A percentile compares a stretch with the other conserved stretches of the same genome.
These are phyloP conservation scores for Chamaecrista fasciculata DNA, from an alignment of 306 rosid genomes.

Conservation along the genomic window DNA sequence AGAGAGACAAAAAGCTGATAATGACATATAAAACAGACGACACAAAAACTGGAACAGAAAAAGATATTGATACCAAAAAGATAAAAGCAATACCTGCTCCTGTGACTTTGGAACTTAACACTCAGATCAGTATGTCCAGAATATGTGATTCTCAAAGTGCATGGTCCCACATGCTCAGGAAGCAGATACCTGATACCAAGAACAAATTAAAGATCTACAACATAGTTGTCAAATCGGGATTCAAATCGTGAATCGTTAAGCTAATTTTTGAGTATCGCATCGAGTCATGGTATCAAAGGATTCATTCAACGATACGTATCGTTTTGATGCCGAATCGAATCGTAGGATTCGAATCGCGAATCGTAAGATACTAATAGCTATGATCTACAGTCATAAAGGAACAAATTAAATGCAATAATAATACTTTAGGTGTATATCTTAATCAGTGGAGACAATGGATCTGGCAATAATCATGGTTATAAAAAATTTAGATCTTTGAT, in stretches of 20 bases:
- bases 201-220: slow-evolving; percentile 5
- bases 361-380: too few relatives aligned
- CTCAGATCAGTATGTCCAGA: slow-evolving; percentile 95
- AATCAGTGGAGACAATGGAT: background rate
- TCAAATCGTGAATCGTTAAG: too few relatives aligned
- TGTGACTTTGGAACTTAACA: slow-evolving; percentile 93
- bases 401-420: background rate
- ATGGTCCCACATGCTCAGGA: slow-evolving; percentile 76
- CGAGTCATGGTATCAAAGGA: too few relatives aligned
- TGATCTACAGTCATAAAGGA: slow-evolving; percentile 9
- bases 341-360: too few relatives aligned
- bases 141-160: slow-evolving; percentile 84
- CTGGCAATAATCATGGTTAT: slow-evolving; percentile 13
- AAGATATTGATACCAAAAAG: background rate
- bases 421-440: background rate
- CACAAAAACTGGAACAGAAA: slow-evolving; percentile 9
- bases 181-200: slow-evolving; percentile 68
- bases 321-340: too few relatives aligned
- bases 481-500: too few relatives aligned
- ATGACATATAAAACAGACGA: slow-evolving; percentile 6
- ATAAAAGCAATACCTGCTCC: slow-evolving; percentile 97
- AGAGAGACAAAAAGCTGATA: background rate
- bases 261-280: too few relatives aligned
- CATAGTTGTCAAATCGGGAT: too few relatives aligned
- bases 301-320: too few relatives aligned